Base-by-base conservation (phyloP, 148 eudicot species). In the Cornus florida region DNA sequence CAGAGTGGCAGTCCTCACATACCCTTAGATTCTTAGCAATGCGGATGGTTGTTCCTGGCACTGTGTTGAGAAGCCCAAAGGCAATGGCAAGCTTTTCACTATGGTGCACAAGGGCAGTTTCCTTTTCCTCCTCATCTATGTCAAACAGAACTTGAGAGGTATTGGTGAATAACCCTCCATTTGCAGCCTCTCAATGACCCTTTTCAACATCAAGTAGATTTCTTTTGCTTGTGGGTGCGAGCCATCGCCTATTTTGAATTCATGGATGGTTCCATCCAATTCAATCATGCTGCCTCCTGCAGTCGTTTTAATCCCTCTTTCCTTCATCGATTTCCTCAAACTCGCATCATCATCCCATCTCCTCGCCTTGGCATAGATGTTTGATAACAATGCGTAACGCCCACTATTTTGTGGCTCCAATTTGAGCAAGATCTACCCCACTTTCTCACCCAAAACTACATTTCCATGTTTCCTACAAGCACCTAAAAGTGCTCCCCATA, bases 21-120 rank as follows among this genome's bases (percentile, higher is more conserved):
- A 83, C 82, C 67, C 88, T 83, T 5, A 86, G 80, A 71, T 86
- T 83, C 76, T 86, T 86, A 71, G 74, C 80, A 4, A 86, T 33
- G 7, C 83, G 82, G 17, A 86, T 83, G 2, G 83, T 81, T 39
- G 74, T 71, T 31, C 84, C 84, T 0, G 84, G 76, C 11, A 67
- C 35, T n/a, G 86, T 79, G 5, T 79, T 81, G 7, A 86, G 67
- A 6, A 83, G 77, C 74, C 86, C 89, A 50, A 83, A 86, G n/a
- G 89, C 82, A 59, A 83, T 86, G 7, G 89, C 89, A 28, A 86
- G 78, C 79, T 84, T 83, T 73, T 86, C 89, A 71, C 89, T 86
- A 57, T 86, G 89, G 70, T 79, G 80, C 81, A 75, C 69, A 4
- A 86, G 69, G 28, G 71, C 79, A 57, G 78, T 81, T 69, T 86